phyloP scores from a whole-genome alignment of 371 early-diverging fungal genomes.

The Mucor piriformis region DNA sequence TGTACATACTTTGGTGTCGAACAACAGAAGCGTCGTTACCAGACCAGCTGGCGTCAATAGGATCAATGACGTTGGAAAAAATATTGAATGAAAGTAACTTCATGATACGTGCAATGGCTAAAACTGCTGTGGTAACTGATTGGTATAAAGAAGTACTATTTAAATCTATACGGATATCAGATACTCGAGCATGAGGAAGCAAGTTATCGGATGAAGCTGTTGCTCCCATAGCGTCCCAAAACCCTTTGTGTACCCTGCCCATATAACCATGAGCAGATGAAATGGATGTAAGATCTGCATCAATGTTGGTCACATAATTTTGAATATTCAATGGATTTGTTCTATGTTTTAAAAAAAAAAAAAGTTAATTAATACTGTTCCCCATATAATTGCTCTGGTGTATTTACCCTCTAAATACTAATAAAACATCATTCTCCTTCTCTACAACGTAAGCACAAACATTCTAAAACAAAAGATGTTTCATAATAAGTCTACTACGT shows the following conservation, averaged over 20 bases:
- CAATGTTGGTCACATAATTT: conserved; percentile 58
- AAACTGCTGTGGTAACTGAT: conserved; percentile 32
- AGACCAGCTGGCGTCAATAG: conserved; percentile 50
- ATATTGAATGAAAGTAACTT: conserved; percentile 31
- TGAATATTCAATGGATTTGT: conserved; percentile 66
- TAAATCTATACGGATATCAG: conserved; percentile 32
- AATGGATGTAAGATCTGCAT: conserved; percentile 38
- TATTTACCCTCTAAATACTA: conserved; percentile 57
- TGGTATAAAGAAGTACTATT: conserved; percentile 35
- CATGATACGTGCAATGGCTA: conserved; percentile 29
- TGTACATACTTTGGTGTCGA: conserved; percentile 33
- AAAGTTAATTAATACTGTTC: no score
- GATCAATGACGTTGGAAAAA: conserved; percentile 44
- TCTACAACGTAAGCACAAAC: conserved; percentile 57
- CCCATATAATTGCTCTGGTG: background rate
- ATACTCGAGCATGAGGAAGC: background rate
- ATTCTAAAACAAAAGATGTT: conserved; percentile 33
- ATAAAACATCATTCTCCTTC: conserved; percentile 54
- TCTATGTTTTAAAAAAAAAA: conserved; percentile 12
- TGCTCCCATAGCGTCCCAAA: conserved; percentile 59
- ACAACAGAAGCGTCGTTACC: conserved; percentile 28
- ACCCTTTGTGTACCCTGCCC: conserved; percentile 58
- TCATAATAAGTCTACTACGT: no score
- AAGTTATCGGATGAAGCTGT: conserved; percentile 1
- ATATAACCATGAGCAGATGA: conserved; percentile 30